phyloP scores from a whole-genome alignment of 257 asterid species.

The Penstemon eatonii region DNA sequence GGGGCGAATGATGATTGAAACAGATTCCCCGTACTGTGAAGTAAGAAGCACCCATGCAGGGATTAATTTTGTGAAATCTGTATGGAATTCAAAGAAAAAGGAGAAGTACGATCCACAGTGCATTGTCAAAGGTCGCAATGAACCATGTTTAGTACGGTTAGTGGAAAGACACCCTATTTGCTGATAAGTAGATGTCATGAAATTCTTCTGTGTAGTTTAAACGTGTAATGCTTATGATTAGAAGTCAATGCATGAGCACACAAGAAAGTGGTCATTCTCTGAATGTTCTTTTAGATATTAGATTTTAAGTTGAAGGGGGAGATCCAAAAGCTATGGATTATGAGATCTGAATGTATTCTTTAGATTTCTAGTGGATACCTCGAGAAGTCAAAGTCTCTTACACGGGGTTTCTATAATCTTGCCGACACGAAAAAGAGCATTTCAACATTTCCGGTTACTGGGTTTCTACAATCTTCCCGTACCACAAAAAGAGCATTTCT shows the following conservation, averaged over 20 bases:
- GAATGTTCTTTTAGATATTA: constrained; percentile 8
- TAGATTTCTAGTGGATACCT: background rate
- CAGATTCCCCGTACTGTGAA: constrained; percentile 96
- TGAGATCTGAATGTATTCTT: background rate
- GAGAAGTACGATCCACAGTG: constrained; percentile 76
- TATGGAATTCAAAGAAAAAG: constrained; percentile 91
- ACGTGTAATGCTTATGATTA: constrained; percentile 1
- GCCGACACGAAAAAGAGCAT: background rate
- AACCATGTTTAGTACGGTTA: constrained; percentile 91
- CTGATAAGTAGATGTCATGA: constrained; percentile 11
- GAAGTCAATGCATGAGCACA: constrained; percentile 1
- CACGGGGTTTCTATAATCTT: background rate
- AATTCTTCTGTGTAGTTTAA: background rate
- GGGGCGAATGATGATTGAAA: constrained; percentile 88
- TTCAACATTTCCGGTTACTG: background rate
- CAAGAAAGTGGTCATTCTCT: background rate
- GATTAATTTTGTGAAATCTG: constrained; percentile 62
- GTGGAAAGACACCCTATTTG: constrained; percentile 29
- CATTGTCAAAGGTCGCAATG: constrained; percentile 92
- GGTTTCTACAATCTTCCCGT: background rate
- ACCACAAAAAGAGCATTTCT: background rate
- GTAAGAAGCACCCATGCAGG: constrained; percentile 92
- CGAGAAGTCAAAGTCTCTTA: background rate
- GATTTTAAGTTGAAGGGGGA: constrained; percentile 5
- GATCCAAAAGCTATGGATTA: background rate